Conservation (phyloP, 345 rosid species). For the Toxicodendron radicans region DNA sequence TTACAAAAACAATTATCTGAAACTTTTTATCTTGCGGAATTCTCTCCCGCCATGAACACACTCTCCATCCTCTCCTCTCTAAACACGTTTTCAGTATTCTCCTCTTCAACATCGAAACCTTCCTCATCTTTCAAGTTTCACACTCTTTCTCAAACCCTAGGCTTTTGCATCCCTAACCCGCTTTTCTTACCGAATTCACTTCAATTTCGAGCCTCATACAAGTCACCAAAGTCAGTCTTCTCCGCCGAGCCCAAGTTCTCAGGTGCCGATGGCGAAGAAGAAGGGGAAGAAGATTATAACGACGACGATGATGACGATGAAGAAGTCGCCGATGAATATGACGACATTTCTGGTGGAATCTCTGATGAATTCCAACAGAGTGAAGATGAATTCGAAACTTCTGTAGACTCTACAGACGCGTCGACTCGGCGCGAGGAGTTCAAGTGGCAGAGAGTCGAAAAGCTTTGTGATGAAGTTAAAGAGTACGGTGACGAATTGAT, state of each 20-base stretch:
- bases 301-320: conserved; percentile 47
- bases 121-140: conserved; percentile 22
- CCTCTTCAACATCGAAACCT: conserved; percentile 18
- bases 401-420: conserved; percentile 28
- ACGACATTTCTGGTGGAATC: conserved; percentile 39
- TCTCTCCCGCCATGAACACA: conserved; percentile 61
- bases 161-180: conserved; percentile 32
- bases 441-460: conserved; percentile 75
- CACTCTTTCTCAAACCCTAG: conserved; percentile 29
- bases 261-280: conserved; percentile 54
- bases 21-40: conserved; percentile 18
- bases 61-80: conserved; percentile 45
- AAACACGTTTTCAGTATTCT: conserved; percentile 18
- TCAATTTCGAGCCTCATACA: conserved; percentile 33
- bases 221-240: conserved; percentile 43
- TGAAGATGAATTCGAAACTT: conserved; percentile 52
- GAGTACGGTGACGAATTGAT: conserved; percentile 74
- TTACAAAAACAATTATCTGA: neutral
- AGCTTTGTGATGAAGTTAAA: conserved; percentile 58
- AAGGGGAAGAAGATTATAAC: conserved; percentile 46
- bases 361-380: conserved; percentile 38
- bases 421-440: conserved; percentile 43
- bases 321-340: conserved; percentile 67
- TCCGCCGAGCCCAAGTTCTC: conserved; percentile 60
- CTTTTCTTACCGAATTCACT: conserved; percentile 21